A percentile compares a stretch with the other conserved stretches of the same genome.
Conservation (phyloP, 345 rosid genomes). For the Theobroma cacao region DNA sequence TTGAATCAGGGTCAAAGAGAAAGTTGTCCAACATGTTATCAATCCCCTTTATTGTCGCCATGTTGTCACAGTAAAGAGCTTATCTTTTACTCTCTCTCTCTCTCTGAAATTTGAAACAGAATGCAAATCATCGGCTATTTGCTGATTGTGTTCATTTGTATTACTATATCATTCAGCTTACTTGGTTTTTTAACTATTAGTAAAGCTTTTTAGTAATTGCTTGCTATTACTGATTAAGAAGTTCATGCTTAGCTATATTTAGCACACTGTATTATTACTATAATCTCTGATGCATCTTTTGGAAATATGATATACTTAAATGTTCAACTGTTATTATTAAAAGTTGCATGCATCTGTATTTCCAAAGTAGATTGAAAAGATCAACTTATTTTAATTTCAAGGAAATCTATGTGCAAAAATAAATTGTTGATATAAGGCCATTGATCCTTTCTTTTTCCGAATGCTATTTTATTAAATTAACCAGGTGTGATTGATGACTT, state of each 20-base stretch:
- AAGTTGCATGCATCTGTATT: background rate
- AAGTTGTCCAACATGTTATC: too few relatives aligned
- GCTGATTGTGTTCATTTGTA: background rate
- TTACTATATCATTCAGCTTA: background rate
- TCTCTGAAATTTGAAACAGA: too few relatives aligned
- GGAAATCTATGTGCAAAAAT: background rate
- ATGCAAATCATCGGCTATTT: background rate
- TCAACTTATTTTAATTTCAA: background rate
- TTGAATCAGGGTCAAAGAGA: too few relatives aligned
- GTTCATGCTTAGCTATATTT: background rate
- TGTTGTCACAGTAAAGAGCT: too few relatives aligned
- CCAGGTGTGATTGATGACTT: background rate
- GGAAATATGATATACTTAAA: background rate
- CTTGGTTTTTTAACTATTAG: background rate
- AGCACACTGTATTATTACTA: background rate
- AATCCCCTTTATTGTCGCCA: too few relatives aligned
- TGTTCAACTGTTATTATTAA: background rate
- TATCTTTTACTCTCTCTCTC: too few relatives aligned
- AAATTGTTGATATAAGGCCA: background rate
- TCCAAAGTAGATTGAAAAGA: background rate
- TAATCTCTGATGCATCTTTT: background rate
- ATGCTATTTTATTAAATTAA: slow-evolving; percentile 7
- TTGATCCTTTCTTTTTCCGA: background rate
- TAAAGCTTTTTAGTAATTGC: background rate
- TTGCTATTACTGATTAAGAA: background rate